Conservation (phyloP, 192 early-diverging fungal genomes). For the Radiomyces spectabilis region DNA sequence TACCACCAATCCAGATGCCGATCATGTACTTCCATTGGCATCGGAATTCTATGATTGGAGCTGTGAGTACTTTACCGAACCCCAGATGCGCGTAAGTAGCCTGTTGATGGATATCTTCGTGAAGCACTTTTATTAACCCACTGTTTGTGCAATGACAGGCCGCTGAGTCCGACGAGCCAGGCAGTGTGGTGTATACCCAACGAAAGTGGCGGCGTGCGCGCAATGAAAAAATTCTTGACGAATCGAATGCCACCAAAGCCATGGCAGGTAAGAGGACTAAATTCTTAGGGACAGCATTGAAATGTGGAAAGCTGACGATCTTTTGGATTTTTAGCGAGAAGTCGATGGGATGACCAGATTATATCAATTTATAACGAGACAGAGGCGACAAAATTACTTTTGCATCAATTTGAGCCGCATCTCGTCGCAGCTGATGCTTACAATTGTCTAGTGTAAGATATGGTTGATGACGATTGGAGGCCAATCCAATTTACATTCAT, state of each 20-base stretch:
- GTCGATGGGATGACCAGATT: conserved; percentile 50
- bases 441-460: conserved; percentile 54
- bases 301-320: neutral
- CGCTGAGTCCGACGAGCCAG: conserved; percentile 74
- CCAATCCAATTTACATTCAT: neutral
- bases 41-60: conserved; percentile 78
- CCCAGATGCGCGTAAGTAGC: conserved; percentile 69
- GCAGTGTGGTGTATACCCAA: conserved; percentile 68
- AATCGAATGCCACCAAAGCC: conserved; percentile 41
- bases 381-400: conserved; percentile 43
- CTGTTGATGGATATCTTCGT: neutral
- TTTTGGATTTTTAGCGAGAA: conserved; percentile 24
- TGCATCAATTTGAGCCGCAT: conserved; percentile 87
- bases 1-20: conserved; percentile 5
- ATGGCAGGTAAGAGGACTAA: conserved; percentile 36
- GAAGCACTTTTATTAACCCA: too few relatives aligned
- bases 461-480: neutral
- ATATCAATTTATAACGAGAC: conserved; percentile 44
- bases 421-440: conserved; percentile 67
- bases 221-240: conserved; percentile 54
- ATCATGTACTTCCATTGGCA: conserved; percentile 41
- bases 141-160: conserved; percentile 28
- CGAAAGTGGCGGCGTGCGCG: conserved; percentile 64
- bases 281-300: neutral
- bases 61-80: conserved; percentile 82